Evolutionary conservation across 129 eudicot species (phyloP).

Genomic region (Lactuca sativa): DNA sequence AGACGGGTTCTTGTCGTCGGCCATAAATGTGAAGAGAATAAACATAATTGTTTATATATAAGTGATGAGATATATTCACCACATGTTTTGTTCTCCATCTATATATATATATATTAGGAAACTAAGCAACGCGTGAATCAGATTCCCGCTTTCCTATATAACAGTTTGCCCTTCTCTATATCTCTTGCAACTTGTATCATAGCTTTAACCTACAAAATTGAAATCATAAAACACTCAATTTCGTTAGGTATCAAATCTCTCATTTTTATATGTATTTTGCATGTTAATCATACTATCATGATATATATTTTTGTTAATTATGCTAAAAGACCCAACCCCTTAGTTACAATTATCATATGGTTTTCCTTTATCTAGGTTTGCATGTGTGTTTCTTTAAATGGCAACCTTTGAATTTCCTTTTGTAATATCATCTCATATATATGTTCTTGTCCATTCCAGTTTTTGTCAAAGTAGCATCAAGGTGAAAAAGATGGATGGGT

Average conservation of each 20-base stretch:
- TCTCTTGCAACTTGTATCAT: constrained; percentile 9
- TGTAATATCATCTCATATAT: background rate
- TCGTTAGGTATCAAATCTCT: constrained; percentile 13
- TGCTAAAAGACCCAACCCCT: too few relatives aligned
- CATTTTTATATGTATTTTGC: background rate
- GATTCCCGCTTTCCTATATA: constrained; percentile 28
- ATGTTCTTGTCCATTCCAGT: background rate
- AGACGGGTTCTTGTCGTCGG: background rate
- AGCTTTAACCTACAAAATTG: constrained; percentile 7
- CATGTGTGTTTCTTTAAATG: background rate
- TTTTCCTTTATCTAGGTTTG: background rate
- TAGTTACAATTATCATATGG: too few relatives aligned
- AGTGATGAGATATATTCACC: background rate
- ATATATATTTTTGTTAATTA: too few relatives aligned
- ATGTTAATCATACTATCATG: background rate
- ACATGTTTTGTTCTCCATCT: constrained; percentile 25
- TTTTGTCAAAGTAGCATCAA: background rate
- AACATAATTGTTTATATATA: background rate
- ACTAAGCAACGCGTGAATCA: constrained; percentile 24
- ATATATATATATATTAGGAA: background rate
- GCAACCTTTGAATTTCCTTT: background rate
- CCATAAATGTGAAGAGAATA: background rate
- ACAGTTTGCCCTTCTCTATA: background rate
- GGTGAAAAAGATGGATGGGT: constrained; percentile 27
- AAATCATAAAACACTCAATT: constrained; percentile 1